phyloP scores from a whole-genome alignment of 805 yeast genomes.

The Metschnikowia picachoensis region DNA sequence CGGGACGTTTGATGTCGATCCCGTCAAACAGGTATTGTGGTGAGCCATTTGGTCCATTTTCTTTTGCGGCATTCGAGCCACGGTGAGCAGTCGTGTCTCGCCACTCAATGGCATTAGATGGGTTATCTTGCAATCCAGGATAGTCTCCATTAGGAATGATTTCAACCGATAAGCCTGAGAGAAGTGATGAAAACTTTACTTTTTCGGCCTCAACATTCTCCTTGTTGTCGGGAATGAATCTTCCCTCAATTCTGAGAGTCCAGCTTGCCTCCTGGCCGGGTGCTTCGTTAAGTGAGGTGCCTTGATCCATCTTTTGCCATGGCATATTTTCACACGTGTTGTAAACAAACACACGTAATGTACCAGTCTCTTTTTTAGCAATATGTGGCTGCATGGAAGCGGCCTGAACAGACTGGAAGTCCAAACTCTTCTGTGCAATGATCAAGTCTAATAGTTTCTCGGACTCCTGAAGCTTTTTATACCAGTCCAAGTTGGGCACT shows the following conservation, averaged over 20 bases:
- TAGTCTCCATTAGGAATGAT: conserved; percentile 44
- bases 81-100: conserved; percentile 53
- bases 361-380: conserved; percentile 47
- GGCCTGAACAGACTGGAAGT: conserved; percentile 64
- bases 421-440: conserved; percentile 78
- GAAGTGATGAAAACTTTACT: conserved; percentile 43
- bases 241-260: conserved; percentile 88
- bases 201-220: conserved; percentile 7
- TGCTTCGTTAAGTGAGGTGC: conserved; percentile 13
- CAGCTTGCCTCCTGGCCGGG: conserved; percentile 50
- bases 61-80: conserved; percentile 17
- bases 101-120: conserved; percentile 74
- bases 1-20: conserved; percentile 78
- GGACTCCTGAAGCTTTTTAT: conserved; percentile 70
- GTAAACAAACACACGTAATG: conserved; percentile 75
- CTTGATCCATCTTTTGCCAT: conserved; percentile 52
- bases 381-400: conserved; percentile 37
- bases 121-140: conserved; percentile 29
- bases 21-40: conserved; percentile 63
- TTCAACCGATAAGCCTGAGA: conserved; percentile 83
- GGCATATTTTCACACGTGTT: conserved; percentile 83
- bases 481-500: conserved; percentile 69
- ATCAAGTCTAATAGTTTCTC: conserved; percentile 79
- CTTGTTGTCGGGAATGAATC: conserved; percentile 45
- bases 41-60: conserved; percentile 15